Evolutionary conservation across 331 rosid genomes (phyloP), one percentile per base, ranked within the genome.

Genomic region (Prunus yedoensis): DNA sequence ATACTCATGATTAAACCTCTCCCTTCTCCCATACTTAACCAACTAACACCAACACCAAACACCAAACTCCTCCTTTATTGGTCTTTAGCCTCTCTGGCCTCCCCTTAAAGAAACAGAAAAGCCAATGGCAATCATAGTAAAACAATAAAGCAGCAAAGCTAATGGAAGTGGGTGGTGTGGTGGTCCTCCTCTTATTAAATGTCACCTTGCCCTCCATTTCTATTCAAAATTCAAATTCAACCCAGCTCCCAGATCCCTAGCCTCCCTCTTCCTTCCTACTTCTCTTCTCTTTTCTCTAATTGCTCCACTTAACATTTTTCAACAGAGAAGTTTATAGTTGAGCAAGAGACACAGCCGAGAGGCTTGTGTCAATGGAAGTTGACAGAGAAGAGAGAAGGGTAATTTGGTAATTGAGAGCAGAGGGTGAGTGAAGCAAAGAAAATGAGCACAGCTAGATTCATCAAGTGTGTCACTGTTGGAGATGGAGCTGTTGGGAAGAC

Each of bases 401-500:
- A 38, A 38, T 38, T 38, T 38, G 43, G 43, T 38, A 38, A 38
- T 38, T 38, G 43, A 6, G 43, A 38, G 43, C 43, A 38, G 43
- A 35, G 43, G 52, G 52, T 14, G 52, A 47, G 52, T 47, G 53
- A 38, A 38, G 43, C 43, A 38, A 38, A 38, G 9, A 38, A 38
- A 79, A 93, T 93, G 98, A 91, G 88, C 82, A 93, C 98, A 3
- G 89, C 96, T 50, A 88, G 98, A 68, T 93, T 93, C 81, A 91
- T 93, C 79, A 93, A 93, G 86, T 93, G 98, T 78, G 97, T 93
- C 13, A 93, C 97, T 0, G 98, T 93, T 12, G 98, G 98, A n/a
- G 98, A 93, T 78, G 97, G 97, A 69, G 98, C 97, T 16, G 97
- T 93, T 43, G 98, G 97, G 76, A 93, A 93, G 78, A 93, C 98